Base-by-base conservation (phyloP, 139 green algal species). In the Coelastrella sp. region DNA sequence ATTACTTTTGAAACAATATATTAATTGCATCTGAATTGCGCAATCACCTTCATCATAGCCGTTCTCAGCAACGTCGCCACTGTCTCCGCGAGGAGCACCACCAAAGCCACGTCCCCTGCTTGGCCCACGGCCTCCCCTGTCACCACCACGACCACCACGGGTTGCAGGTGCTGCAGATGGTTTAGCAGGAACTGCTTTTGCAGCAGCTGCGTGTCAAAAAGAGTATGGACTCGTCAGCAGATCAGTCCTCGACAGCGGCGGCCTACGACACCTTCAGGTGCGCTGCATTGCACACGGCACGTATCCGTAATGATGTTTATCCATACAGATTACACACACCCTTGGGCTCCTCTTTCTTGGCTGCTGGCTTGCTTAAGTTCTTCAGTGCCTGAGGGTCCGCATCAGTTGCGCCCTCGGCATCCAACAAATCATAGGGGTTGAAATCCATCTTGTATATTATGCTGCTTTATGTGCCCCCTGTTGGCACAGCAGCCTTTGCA, bases 351-450 rank as follows among this genome's bases (percentile, higher is more conserved):
- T 87, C 81, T 75, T 85, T 88, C 62, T 79, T 72, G 37, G 50
- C 62, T 69, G 62, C 62, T 41, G 62, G 62, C 62, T 69, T 69
- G 53, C 71, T 79, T 72, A n/a, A 73, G 64, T 60, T 77, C 82
- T 63, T 83, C 85, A 90, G 81, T 41, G 80, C 59, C 76, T 88
- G 53, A 48, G 81, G 81, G 67, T 86, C 86, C 86, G 81, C 75
- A 79, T 79, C 60, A 27, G 21, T 32, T n/a, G 53, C 53, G 53
- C 53, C 53, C 86, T 90, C 86, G 66, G 87, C 86, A 50, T 68
- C 86, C 35, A 90, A 64, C 64, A 90, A 69, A 41, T 68, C 86
- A 79, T 87, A 90, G 53, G 81, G 38, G 81, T 90, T 90, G 23
- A 51, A 41, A 57, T 85, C 77, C 53, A 64, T 64, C 53, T 64